Evolutionary conservation across 495 filamentous ascomycete genomes (phyloP).

Genomic region (Tuber aestivum): DNA sequence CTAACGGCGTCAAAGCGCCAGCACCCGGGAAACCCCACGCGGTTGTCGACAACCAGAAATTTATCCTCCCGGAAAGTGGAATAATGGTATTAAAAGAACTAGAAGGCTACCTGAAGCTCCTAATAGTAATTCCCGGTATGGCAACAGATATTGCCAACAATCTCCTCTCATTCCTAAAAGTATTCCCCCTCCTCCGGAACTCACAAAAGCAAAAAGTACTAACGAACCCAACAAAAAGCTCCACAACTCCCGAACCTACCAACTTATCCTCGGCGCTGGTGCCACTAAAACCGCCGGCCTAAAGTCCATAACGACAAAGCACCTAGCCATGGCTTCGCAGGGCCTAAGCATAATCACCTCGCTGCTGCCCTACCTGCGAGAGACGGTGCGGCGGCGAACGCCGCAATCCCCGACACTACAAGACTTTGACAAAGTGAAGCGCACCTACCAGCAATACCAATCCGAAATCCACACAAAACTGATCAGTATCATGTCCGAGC

Average conservation of each 20-base stretch:
- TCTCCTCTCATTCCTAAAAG: constrained; percentile 51
- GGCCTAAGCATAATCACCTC: constrained; percentile 80
- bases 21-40: constrained; percentile 49
- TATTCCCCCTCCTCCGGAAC: background rate
- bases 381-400: constrained; percentile 74
- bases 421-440: constrained; percentile 89
- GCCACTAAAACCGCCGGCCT: constrained; percentile 85
- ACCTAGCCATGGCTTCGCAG: constrained; percentile 88
- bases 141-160: constrained; percentile 71
- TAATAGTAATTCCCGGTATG: constrained; percentile 79
- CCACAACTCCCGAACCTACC: constrained; percentile 89
- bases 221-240: constrained; percentile 57
- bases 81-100: constrained; percentile 72
- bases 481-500: constrained; percentile 86
- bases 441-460: constrained; percentile 88
- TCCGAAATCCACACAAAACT: constrained; percentile 90
- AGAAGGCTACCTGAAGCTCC: constrained; percentile 72
- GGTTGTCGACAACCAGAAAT: constrained; percentile 74
- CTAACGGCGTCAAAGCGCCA: constrained; percentile 35
- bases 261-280: constrained; percentile 90
- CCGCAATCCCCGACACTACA: constrained; percentile 62
- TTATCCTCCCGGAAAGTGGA: constrained; percentile 77
- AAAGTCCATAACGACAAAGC: constrained; percentile 93
- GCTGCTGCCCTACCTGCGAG: constrained; percentile 81
- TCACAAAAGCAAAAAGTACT: background rate